Evolutionary conservation across 1,284 basidiomycete species (phyloP).

Genomic region (Pyrrhoderma lamaoense): DNA sequence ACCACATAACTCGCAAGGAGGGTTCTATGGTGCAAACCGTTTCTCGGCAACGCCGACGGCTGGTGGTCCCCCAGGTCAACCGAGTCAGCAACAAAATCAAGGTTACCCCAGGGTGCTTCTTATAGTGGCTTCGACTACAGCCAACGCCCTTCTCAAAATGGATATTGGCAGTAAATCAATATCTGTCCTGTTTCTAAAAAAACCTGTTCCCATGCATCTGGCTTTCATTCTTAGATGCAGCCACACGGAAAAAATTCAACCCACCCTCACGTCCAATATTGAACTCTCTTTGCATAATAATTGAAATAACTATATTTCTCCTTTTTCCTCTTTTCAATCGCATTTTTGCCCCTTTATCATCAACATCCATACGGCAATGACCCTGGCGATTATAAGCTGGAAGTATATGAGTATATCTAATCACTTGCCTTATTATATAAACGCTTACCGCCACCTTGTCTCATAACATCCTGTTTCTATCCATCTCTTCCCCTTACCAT

Average conservation of each 20-base stretch:
- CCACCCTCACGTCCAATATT: slow-evolving; percentile 32
- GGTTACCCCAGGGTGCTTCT: slow-evolving; percentile 54
- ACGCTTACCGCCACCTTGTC: background rate
- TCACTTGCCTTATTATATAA: background rate
- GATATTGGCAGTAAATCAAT: background rate
- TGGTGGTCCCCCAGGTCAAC: slow-evolving; percentile 36
- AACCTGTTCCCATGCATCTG: too few relatives aligned
- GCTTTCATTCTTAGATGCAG: too few relatives aligned
- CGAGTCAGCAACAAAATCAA: slow-evolving; percentile 49
- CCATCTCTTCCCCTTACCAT: slow-evolving; percentile 4
- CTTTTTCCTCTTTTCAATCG: background rate
- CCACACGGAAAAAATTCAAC: background rate
- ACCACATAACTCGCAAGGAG: slow-evolving; percentile 35
- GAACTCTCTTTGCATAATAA: background rate
- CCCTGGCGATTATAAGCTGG: too few relatives aligned
- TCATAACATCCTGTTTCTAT: background rate
- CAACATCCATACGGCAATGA: too few relatives aligned
- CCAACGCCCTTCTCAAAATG: slow-evolving; percentile 5
- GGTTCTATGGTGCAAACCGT: slow-evolving; percentile 49
- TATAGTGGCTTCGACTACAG: too few relatives aligned
- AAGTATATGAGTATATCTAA: background rate
- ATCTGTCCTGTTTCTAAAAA: too few relatives aligned
- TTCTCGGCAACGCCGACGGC: slow-evolving; percentile 41
- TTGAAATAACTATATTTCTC: background rate
- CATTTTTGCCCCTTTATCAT: too few relatives aligned